phyloP scores from a whole-genome alignment of 257 asterid species.

The Fraxinus excelsior region DNA sequence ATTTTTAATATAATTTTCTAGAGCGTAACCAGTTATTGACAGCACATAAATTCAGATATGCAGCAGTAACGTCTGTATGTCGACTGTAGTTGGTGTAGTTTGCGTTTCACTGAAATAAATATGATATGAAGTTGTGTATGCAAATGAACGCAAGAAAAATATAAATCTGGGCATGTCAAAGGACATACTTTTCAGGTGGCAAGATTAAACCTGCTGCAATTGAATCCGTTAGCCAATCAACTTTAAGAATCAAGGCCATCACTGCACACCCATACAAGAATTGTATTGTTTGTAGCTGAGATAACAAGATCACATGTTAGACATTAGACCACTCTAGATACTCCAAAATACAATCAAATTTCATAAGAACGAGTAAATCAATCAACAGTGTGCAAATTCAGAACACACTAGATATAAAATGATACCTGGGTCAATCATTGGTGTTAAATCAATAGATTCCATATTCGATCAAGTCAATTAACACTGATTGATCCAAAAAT shows the following conservation, averaged over 20 bases:
- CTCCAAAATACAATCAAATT: neutral
- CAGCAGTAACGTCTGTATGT: constrained; percentile 5
- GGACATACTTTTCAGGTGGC: constrained; percentile 63
- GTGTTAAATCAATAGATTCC: too few species aligned
- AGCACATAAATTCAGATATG: neutral
- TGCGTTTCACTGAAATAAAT: constrained; percentile 12
- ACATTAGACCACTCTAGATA: constrained; percentile 11
- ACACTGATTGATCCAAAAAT: too few species aligned
- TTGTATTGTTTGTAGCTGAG: constrained; percentile 77
- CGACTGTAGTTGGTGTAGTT: constrained; percentile 7
- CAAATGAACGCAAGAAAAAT: constrained; percentile 7
- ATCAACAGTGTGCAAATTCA: constrained; percentile 23
- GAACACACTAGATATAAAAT: too few species aligned
- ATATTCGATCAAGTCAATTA: too few species aligned
- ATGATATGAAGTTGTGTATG: constrained; percentile 14
- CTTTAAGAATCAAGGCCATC: constrained; percentile 61
- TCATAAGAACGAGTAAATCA: constrained; percentile 4
- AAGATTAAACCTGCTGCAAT: constrained; percentile 58
- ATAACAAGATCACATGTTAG: constrained; percentile 32
- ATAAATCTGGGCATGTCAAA: constrained; percentile 24
- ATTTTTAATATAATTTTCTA: neutral
- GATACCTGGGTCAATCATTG: too few species aligned
- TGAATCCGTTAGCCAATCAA: constrained; percentile 77
- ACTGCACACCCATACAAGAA: constrained; percentile 85
- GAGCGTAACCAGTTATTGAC: neutral